These are phyloP conservation scores for Cladosporium cucumerinum DNA, from an alignment of 2,329 filamentous ascomycete species.

Conservation along the genomic window DNA sequence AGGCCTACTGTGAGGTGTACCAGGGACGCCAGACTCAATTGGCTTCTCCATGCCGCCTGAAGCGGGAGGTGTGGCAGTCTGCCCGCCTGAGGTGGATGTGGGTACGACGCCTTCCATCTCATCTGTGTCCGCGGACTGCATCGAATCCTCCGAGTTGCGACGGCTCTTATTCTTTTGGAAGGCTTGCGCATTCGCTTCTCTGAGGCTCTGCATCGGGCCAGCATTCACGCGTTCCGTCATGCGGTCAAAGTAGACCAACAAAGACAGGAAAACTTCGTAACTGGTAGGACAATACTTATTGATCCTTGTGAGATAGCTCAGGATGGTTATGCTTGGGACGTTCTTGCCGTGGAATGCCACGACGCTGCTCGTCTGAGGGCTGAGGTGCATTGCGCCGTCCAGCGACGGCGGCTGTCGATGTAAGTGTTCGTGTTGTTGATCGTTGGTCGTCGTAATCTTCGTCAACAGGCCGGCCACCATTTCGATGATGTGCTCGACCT, in stretches of 20 bases:
- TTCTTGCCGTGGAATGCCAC: conserved; percentile 98
- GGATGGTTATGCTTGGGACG: conserved; percentile 91
- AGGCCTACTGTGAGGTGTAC: conserved; percentile 37
- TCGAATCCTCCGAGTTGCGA: conserved; percentile 19
- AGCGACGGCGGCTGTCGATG: conserved; percentile 68
- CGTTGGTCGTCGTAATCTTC: conserved; percentile 96
- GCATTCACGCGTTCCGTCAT: conserved; percentile 97
- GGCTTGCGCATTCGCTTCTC: conserved; percentile 49
- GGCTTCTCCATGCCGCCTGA: conserved; percentile 47
- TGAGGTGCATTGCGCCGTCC: conserved; percentile 55
- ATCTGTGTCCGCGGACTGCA: conserved; percentile 27
- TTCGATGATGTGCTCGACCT: conserved; percentile 93
- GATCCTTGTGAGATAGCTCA: conserved; percentile 92
- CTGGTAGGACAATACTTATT: conserved; percentile 99
- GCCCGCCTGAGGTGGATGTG: conserved; percentile 24
- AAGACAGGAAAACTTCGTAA: conserved; percentile 93
- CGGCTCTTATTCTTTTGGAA: conserved; percentile 30
- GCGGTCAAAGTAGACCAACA: conserved; percentile 95
- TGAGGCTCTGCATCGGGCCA: conserved; percentile 65
- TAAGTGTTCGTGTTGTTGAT: conserved; percentile 85
- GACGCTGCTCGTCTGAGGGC: conserved; percentile 66
- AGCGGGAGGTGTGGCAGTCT: conserved; percentile 48
- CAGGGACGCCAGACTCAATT: conserved; percentile 32
- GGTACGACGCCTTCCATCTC: conserved; percentile 31
- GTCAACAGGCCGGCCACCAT: conserved; percentile 96